phyloP scores from a whole-genome alignment of 108 stramenopile genomes.

The Stephanodiscus triporus region DNA sequence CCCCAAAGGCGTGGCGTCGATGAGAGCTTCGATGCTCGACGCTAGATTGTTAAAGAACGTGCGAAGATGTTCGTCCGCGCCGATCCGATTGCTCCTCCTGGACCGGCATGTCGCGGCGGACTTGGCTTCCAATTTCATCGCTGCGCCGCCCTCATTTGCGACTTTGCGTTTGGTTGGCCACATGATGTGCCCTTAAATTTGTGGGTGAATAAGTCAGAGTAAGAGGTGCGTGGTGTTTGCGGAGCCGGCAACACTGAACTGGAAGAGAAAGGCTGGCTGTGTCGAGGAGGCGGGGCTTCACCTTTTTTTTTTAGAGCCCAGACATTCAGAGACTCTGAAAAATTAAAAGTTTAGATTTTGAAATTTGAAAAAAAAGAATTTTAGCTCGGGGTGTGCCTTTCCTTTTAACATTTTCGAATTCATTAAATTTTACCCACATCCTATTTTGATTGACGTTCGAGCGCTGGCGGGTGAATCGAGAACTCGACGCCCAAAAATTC shows the following conservation, averaged over 20 bases:
- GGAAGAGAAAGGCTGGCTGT: background rate
- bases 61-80: slow-evolving; percentile 1
- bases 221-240: background rate
- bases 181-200: background rate
- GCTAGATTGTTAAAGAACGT: slow-evolving; percentile 16
- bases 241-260: background rate
- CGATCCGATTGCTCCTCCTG: background rate
- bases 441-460: background rate
- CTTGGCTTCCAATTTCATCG: background rate
- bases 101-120: slow-evolving; percentile 1
- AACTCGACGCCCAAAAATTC: background rate
- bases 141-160: background rate
- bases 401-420: too few species aligned
- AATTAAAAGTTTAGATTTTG: too few species aligned
- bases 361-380: too few species aligned
- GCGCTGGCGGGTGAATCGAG: background rate
- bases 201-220: background rate
- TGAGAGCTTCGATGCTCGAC: slow-evolving; percentile 23
- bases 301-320: too few species aligned
- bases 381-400: too few species aligned
- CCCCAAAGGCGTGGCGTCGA: slow-evolving; percentile 27
- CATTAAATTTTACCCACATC: background rate
- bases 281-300: background rate
- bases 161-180: slow-evolving; percentile 1
- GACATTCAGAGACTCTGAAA: too few species aligned